Base-by-base conservation (phyloP, 345 rosid genomes). In the Citrus medica region DNA sequence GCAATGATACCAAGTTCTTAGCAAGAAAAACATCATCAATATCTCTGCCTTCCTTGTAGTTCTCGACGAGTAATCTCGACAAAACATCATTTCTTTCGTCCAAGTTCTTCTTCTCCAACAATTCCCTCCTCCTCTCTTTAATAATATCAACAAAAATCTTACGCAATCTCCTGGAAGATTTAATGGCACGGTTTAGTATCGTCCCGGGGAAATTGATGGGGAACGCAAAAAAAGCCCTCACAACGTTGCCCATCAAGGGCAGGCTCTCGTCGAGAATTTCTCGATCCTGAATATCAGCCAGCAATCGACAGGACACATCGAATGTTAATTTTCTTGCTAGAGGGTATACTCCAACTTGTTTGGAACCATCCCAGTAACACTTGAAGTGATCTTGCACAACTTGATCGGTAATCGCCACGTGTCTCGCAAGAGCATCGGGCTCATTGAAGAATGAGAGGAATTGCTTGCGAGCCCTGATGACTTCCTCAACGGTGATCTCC, bases 61-160 rank as follows among this genome's bases (percentile, higher is more conserved):
- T 19, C 8, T 58, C 77, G 64, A 71, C 25, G 2, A 79, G 68
- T 67, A 79, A 69, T 22, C 25, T 51, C 6, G 78, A 66, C 55
- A 76, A 67, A 7, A 38, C n/a, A 56, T 77, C 87, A 25, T 69
- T 10, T 46, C 37, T 2, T 1, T 46, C 5, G 13, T 25, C 35
- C 1, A 46, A 17, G 22, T 28, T 30, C 21, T 35, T 32, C 33
- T 60, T 70, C 51, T 42, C 76, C 16, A 8, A 0, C 22, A 69
- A 4, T 61, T 84, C 81, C 9, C 3, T 13, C 65, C 42, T 71
- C 35, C 73, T 73, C 4, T 55, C n/a, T 33, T n/a, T 40, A 24
- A 73, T 55, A 6, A 66, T 21, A 7, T 6, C 59, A 3, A 35
- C 22, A 35, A 78, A 53, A 56, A 70, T 74, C 73, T 51, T 21